These are phyloP conservation scores for Lasiodiplodia sp. DNA, from an alignment of 2,329 filamentous ascomycete species.

Conservation along the genomic window DNA sequence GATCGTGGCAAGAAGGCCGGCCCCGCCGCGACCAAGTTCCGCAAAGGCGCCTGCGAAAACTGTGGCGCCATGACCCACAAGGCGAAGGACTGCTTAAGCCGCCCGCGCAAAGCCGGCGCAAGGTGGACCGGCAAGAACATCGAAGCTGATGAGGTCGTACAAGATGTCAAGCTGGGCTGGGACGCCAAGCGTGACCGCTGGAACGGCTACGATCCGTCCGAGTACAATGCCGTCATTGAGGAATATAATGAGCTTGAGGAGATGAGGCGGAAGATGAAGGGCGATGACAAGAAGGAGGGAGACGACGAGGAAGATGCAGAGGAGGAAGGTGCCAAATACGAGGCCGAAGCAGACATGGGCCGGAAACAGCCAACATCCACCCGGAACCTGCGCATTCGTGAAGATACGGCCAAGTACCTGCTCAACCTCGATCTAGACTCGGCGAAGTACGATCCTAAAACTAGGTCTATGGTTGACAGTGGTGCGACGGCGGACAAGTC, in stretches of 20 bases:
- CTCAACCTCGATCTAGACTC: conserved; percentile 95
- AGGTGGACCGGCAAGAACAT: conserved; percentile 94
- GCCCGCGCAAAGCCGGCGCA: conserved; percentile 87
- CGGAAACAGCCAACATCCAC: conserved; percentile 90
- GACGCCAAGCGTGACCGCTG: conserved; percentile 97
- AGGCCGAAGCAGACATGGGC: conserved; percentile 96
- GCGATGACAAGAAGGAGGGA: conserved; percentile 48
- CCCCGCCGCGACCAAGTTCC: conserved; percentile 92
- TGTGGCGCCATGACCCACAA: conserved; percentile 98
- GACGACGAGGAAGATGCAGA: conserved; percentile 56
- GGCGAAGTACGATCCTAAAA: conserved; percentile 97
- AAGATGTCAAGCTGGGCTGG: conserved; percentile 89
- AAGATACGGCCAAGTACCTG: conserved; percentile 97
- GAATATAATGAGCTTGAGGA: conserved; percentile 88
- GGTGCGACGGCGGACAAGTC: conserved; percentile 82
- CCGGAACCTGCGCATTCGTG: conserved; percentile 86
- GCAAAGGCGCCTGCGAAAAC: conserved; percentile 98
- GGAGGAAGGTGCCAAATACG: conserved; percentile 72
- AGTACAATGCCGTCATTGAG: conserved; percentile 86
- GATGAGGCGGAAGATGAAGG: conserved; percentile 62
- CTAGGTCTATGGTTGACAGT: conserved; percentile 84
- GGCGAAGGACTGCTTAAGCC: conserved; percentile 88
- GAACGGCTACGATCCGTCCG: conserved; percentile 94
- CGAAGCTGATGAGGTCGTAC: conserved; percentile 85
- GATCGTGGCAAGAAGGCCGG: conserved; percentile 84